These are phyloP conservation scores for Ceratonia siliqua DNA, from an alignment of 306 rosid genomes.

Conservation along the genomic window DNA sequence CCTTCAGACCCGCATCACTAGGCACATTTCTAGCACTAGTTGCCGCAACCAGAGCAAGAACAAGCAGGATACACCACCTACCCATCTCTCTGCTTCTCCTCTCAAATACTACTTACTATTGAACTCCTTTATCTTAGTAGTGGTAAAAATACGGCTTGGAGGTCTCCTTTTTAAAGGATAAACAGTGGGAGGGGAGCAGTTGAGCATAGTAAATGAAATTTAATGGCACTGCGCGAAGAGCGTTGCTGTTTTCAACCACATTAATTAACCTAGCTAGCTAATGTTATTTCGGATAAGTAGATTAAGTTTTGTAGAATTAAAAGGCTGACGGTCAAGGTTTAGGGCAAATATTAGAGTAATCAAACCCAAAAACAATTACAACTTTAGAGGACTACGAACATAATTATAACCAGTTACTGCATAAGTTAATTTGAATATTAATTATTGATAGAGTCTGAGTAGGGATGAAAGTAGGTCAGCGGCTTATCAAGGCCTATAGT, in stretches of 20 bases:
- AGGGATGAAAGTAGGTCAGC: too few species aligned
- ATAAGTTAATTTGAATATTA: too few species aligned
- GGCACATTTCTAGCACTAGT: conserved; percentile 59
- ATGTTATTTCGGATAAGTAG: background rate
- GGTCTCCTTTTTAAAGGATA: conserved; percentile 38
- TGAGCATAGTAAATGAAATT: conserved; percentile 59
- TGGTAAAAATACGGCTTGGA: background rate
- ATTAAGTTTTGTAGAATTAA: background rate
- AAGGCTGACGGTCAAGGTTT: background rate
- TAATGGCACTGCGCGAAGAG: conserved; percentile 44
- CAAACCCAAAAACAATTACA: background rate
- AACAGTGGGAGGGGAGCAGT: conserved; percentile 32
- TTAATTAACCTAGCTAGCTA: background rate
- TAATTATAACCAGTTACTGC: too few species aligned
- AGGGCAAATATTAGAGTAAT: background rate
- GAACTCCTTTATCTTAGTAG: background rate
- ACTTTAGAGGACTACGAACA: too few species aligned
- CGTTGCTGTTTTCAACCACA: conserved; percentile 5
- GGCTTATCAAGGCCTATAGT: too few species aligned
- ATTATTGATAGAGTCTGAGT: too few species aligned
- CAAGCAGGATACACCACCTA: conserved; percentile 43
- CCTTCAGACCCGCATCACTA: conserved; percentile 63
- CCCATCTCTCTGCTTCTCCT: conserved; percentile 40
- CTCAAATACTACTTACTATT: background rate
- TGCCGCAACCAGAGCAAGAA: conserved; percentile 54